phyloP scores from a whole-genome alignment of 176 grass and related monocot species.

The Lolium multiflorum region DNA sequence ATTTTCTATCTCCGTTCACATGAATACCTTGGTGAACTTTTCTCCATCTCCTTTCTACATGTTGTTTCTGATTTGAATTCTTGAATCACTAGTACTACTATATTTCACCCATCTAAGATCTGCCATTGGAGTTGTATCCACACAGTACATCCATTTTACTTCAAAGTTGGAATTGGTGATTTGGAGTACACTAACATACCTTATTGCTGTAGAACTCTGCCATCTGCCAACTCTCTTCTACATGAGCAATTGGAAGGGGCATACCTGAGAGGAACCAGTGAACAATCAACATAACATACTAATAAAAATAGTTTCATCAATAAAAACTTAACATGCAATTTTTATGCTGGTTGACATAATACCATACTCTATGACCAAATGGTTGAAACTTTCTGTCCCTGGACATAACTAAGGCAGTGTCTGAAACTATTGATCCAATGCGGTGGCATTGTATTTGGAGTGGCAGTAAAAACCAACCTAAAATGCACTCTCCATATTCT shows the following conservation, averaged over 20 bases:
- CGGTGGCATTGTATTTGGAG: neutral
- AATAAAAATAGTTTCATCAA: neutral
- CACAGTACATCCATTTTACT: neutral
- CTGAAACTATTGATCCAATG: neutral
- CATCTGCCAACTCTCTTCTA: constrained; percentile 62
- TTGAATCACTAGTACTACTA: neutral
- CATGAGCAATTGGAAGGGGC: constrained; percentile 68
- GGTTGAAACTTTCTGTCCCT: neutral
- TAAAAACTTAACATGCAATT: neutral
- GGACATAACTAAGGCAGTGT: neutral
- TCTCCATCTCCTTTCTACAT: neutral
- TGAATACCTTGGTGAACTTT: neutral
- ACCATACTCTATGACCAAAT: neutral
- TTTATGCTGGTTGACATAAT: neutral
- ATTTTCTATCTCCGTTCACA: neutral
- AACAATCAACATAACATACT: neutral
- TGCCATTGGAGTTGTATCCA: neutral
- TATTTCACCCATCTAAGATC: neutral
- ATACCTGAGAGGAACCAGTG: constrained; percentile 44
- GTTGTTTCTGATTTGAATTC: neutral
- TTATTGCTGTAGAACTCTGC: constrained; percentile 65
- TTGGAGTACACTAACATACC: neutral
- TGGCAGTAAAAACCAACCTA: constrained; percentile 27
- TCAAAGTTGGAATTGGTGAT: neutral
- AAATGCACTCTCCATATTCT: neutral